Base-by-base conservation (phyloP, 140 eudicot genomes). In the Oenanthe javanica region DNA sequence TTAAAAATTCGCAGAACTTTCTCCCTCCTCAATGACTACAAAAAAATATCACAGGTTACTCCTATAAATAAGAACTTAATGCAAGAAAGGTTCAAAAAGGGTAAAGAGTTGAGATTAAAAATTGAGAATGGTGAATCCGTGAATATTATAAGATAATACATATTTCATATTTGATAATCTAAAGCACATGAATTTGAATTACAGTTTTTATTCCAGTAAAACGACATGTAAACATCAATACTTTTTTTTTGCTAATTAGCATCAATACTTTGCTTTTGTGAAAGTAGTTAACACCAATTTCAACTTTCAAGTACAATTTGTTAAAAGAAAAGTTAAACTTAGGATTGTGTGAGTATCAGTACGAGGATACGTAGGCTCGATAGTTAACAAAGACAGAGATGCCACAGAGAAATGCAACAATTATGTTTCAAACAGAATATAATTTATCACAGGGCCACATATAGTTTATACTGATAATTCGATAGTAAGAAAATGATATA, bases 21-120 rank as follows among this genome's bases (percentile, higher is more conserved):
- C 57, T 94, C 98, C 88, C 96, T 90, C 83, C 86, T 89, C 55
- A 92, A 85, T 21, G 90, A 87, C 99, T 95, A 90, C 89, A 82
- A n/a, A 80, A 76, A 75, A 31, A 78, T 31, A 27, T 49, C 48
- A 51, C 43, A 46, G 54, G 19, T 21, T n/a, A 18, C 66, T 64
- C 67, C 23, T 25, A n/a, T 48, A 48, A 75, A 48, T 47, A n/a
- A 14, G 13, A 0, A n/a, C 31, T 18, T 31, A 48, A 71, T 14
- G 49, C 1, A 71, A 16, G 11, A 40, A 71, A 38, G 47, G 49
- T 5, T 71, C 21, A 10, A 64, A 71, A 40, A 15, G 8, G 40
- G 13, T 36, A 16, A 2, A 10, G 2, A 70, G 2, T 13, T 2
- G 38, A 36, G 47, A 72, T 45, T 40, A 4, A 21, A 4, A 71